Evolutionary conservation across 2,329 filamentous ascomycete genomes (phyloP), one percentile per base, ranked within the genome.

Genomic region (Colletotrichum higginsianum): DNA sequence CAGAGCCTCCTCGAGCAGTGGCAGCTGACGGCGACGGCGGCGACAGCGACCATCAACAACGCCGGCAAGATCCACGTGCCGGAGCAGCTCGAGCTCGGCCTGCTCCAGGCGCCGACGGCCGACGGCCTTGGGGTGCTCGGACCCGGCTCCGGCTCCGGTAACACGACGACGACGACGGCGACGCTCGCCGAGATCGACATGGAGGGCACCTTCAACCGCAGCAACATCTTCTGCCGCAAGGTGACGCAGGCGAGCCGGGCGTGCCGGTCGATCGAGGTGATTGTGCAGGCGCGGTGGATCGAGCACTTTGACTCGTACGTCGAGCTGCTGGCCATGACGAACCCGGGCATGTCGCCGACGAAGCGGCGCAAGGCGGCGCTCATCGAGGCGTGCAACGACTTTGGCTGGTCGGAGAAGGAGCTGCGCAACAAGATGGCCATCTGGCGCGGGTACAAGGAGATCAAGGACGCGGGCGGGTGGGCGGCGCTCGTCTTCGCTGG

Each of bases 391-490:
- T 89, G 87, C 73, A 79, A 82, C 15, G 84, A 86, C 60, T 88
- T 90, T 69, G 82, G 82, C 2, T 89, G 87, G 87, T 83, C 85
- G 4, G 88, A 89, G 74, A 89, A 89, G 74, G 87, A 90, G 71
- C 76, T 89, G 21, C 83, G 88, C 15, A 90, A 90, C 74, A 81
- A 79, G 71, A 80, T 80, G 79, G 78, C 79, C 13, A 75, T 90
- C 67, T 90, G 88, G 88, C 84, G 86, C 63, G 87, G 88, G 13
- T 90, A 90, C 76, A 85, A 87, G 73, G 87, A 89, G 76, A 89
- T 90, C 74, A 87, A 88, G 77, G 85, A 88, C 61, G 83, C 84
- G 21, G 88, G 86, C 3, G 88, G 88, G 3, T 90, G 87, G 87
- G 84, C 83, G 2, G 83, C 86, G 13, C 81, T 90, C 4, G 84